Base-by-base conservation (phyloP, 192 early-diverging fungal species). In the Podila clonocystis region DNA sequence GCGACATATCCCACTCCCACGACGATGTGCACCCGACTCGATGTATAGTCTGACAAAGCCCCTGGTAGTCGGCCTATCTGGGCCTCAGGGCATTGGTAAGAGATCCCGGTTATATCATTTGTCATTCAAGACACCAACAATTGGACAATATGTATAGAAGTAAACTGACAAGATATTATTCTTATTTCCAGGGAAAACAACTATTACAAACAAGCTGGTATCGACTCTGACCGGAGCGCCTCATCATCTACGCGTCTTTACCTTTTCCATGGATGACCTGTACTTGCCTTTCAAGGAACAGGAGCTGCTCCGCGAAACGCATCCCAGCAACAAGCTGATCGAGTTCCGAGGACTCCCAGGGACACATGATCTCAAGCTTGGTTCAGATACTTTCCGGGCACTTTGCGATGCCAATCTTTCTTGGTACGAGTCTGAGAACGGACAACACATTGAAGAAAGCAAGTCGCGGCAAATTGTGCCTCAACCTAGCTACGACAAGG, bases 321-420 rank as follows among this genome's bases (percentile, higher is more conserved):
- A 91, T 58, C 74, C 83, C 0, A 72, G 50, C 34, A 97, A 98
- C 75, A 89, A 89, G 31, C 83, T 99, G 19, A 86, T 96, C 30
- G 86, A 93, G 67, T 91, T 86, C 64, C 87, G 97, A 31, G 97
- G 97, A 9, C 91, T 94, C 62, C 92, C 97, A 4, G 97, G 97
- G 2, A 96, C 96, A 6, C 96, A 98, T 71, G 96, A 98, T 76
- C 34, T 96, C 8, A 52, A 63, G 19, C 84, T 99, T 4, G 94
- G 91, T 4, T 58, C 68, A 9, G 4, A 69, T 0, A 89, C 89
- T 0, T 82, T 97, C 28, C 50, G 73, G 17, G 67, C 73, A 22
- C 80, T 96, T 24, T 50, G 52, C 9, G 64, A 72, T 0, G 73
- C 63, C 24, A 82, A 90, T 26, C 52, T 63, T 26, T 9, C 31